Base-by-base conservation (phyloP, 2,329 filamentous ascomycete species). In the Trichoderma sp. region DNA sequence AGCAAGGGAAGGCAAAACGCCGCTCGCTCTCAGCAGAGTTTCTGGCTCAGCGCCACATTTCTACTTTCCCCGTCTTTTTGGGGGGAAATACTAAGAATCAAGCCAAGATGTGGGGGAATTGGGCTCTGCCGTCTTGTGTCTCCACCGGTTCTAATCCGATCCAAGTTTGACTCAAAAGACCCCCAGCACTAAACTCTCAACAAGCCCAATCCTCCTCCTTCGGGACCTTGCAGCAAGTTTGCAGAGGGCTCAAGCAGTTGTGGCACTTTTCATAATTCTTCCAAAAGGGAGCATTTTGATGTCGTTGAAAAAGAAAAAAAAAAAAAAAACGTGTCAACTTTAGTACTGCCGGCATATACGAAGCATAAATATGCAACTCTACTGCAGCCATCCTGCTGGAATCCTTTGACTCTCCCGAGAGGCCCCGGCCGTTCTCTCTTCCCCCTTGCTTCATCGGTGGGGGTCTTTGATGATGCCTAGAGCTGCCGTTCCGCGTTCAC, bases 381-480 rank as follows among this genome's bases (percentile, higher is more conserved):
- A 7, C 52, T 31, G 31, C 31, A 19, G 5, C 14, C 40, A 10
- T 8, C 16, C 29, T 49, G 21, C 11, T 49, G 47, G 47, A 21
- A 21, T 19, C 16, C 29, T 19, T 19, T 37, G 56, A 33, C 33
- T 58, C 8, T 27, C 14, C 53, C 27, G 40, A 55, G 40, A 40
- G 13, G 21, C 24, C 21, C 29, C 53, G 53, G 35, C 40, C 19
- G 24, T 27, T 19, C 29, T 16, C n/a, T n/a, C 40, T 19, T 33
- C 52, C 53, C 52, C 63, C 53, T 66, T 66, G 63, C 35, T 58
- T 21, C n/a, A 40, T 66, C 63, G 63, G 63, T 58, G 63, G 63
- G 63, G 63, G 63, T 64, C 61, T 31, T 37, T 29, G n/a, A 13
- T 11, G 21, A 21, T 21, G 7, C 27, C 40, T 43, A 43, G 16